phyloP scores from a whole-genome alignment of 495 filamentous ascomycete species.

The Saxispiralis lemnorum region DNA sequence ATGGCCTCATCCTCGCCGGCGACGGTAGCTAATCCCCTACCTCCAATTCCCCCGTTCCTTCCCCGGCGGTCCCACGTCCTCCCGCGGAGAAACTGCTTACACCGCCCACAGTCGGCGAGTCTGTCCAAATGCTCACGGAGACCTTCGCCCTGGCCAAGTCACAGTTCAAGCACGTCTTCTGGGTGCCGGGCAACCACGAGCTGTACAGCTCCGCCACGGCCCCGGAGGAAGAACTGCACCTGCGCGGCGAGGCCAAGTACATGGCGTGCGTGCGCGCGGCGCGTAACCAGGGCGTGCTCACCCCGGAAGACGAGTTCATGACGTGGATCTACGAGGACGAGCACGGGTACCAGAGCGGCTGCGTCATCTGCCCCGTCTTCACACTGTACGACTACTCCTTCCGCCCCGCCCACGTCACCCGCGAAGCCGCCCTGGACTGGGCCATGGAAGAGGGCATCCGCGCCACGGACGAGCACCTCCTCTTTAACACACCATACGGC shows the following conservation, averaged over 20 bases:
- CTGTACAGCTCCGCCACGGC: constrained; percentile 21
- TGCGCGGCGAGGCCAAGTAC: constrained; percentile 24
- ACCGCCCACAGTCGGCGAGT: constrained; percentile 20
- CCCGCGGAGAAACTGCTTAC: not conserved
- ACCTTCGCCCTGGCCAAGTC: constrained; percentile 21
- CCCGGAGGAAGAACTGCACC: constrained; percentile 15
- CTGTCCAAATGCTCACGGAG: constrained; percentile 18
- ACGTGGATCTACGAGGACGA: constrained; percentile 24
- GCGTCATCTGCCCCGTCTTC: constrained; percentile 25
- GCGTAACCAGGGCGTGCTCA: constrained; percentile 21
- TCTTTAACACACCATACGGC: constrained; percentile 22
- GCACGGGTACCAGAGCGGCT: constrained; percentile 11
- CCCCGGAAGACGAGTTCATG: constrained; percentile 24
- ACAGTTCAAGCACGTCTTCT: constrained; percentile 24
- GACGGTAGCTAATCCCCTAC: constrained; percentile 11
- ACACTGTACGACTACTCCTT: constrained; percentile 28
- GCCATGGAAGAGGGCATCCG: constrained; percentile 23
- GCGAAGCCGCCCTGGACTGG: constrained; percentile 22
- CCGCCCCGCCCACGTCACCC: constrained; percentile 19
- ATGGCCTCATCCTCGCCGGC: constrained; percentile 25
- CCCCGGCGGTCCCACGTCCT: not conserved
- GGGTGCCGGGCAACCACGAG: constrained; percentile 27
- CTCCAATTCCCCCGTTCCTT: too few species aligned
- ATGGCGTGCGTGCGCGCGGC: constrained; percentile 21
- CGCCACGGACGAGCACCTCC: constrained; percentile 23